phyloP scores from a whole-genome alignment of 345 rosid species.

The Theobroma cacao region DNA sequence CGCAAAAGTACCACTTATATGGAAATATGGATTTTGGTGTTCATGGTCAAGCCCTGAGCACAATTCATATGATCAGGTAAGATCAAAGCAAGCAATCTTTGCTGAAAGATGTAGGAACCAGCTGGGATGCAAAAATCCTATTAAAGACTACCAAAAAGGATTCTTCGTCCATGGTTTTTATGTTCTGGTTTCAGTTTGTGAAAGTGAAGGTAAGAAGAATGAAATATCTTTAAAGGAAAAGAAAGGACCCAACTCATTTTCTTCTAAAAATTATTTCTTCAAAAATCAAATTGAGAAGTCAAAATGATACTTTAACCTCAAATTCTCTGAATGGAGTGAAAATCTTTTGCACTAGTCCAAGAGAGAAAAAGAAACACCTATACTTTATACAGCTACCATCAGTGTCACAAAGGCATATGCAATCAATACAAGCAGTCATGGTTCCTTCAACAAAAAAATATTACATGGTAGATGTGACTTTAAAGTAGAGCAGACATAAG shows the following conservation, averaged over 20 bases:
- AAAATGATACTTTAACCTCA: background rate
- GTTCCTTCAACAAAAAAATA: background rate
- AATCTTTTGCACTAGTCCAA: background rate
- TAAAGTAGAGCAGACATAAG: background rate
- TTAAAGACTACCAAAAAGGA: background rate
- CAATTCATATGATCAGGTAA: background rate
- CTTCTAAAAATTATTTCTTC: background rate
- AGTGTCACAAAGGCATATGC: background rate
- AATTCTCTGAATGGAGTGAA: background rate
- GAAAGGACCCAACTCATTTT: background rate
- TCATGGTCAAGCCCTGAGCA: background rate
- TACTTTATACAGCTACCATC: background rate
- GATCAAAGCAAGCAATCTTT: background rate
- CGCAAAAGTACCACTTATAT: background rate
- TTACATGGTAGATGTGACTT: too few species aligned
- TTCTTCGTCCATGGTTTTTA: background rate
- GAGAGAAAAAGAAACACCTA: background rate
- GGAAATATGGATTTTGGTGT: background rate
- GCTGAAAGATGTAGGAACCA: background rate
- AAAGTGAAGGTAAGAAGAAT: background rate
- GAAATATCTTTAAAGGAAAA: background rate
- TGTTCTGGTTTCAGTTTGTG: background rate
- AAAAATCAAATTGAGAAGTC: background rate
- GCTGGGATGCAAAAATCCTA: background rate
- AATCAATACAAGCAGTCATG: background rate